Evolutionary conservation across 1,284 basidiomycete species (phyloP).

Genomic region (Porogramme epimiltina): DNA sequence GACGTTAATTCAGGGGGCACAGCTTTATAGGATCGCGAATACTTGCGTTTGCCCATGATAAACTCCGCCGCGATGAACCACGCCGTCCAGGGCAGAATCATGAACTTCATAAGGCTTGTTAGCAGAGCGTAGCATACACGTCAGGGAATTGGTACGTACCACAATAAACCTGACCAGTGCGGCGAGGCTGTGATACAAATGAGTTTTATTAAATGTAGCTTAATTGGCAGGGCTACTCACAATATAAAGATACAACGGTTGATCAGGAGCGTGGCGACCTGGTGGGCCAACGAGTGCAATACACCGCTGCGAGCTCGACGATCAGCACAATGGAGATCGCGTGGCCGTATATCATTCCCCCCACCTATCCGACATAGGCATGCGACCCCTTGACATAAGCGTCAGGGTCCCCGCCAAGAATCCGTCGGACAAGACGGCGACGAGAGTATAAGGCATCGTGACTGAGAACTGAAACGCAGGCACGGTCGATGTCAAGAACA

Average conservation of each 20-base stretch:
- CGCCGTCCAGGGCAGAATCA: conserved; percentile 18
- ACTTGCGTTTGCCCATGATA: conserved; percentile 22
- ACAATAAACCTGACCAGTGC: conserved; percentile 15
- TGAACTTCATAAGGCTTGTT: conserved; percentile 6
- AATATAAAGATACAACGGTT: conserved; percentile 22
- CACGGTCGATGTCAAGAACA: no score
- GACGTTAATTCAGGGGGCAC: background rate
- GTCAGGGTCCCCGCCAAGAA: conserved; percentile 20
- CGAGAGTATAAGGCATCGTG: conserved; percentile 20
- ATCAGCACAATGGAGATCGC: background rate
- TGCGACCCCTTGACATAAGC: conserved; percentile 15
- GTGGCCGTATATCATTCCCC: no score
- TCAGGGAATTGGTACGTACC: background rate
- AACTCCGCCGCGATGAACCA: conserved; percentile 23
- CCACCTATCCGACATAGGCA: conserved; percentile 12
- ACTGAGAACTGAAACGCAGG: conserved; percentile 19
- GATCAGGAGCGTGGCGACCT: conserved; percentile 15
- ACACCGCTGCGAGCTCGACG: background rate
- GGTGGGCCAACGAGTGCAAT: conserved; percentile 10
- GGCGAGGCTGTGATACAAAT: conserved; percentile 3
- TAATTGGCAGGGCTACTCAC: background rate
- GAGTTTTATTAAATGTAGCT: background rate
- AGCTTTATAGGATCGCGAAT: fast-evolving
- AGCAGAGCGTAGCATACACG: background rate
- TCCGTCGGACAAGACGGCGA: conserved; percentile 20